Conservation (phyloP, 1,284 basidiomycete genomes). For the Sutorius eximius region DNA sequence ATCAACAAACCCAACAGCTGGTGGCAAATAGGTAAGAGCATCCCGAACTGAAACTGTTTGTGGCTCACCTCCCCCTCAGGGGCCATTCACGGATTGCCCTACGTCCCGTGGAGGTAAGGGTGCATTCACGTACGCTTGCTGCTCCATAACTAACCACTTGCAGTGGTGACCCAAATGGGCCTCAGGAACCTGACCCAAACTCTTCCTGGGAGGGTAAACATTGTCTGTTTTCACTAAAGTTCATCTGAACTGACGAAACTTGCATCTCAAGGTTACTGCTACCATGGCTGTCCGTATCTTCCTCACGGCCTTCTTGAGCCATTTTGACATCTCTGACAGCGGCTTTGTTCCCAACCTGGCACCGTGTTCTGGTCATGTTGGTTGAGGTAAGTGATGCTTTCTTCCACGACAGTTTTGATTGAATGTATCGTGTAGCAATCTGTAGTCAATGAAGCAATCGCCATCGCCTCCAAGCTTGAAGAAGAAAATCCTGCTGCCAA, state of each 20-base stretch:
- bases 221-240: background rate
- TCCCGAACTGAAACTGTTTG: background rate
- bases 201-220: slow-evolving; percentile 4
- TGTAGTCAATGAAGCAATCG: slow-evolving; percentile 13
- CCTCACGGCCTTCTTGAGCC: background rate
- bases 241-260: background rate
- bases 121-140: background rate
- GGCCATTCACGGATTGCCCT: slow-evolving; percentile 17
- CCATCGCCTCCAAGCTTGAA: slow-evolving; percentile 12
- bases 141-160: background rate
- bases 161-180: slow-evolving; percentile 19
- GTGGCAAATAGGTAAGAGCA: slow-evolving; percentile 16
- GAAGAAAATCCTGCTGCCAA: background rate
- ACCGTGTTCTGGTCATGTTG: slow-evolving; percentile 14
- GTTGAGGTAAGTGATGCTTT: slow-evolving; percentile 7
- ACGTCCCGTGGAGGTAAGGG: slow-evolving; percentile 12
- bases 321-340: slow-evolving; percentile 11
- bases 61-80: slow-evolving; percentile 6
- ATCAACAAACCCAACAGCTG: slow-evolving; percentile 20
- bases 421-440: slow-evolving; percentile 14
- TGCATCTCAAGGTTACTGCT: slow-evolving; percentile 16
- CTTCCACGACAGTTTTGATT: too few species aligned
- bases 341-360: slow-evolving; percentile 22
- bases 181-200: background rate
- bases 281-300: slow-evolving; percentile 12